Conservation (phyloP, 169 alveolate species). For the Eimeria maxima region DNA sequence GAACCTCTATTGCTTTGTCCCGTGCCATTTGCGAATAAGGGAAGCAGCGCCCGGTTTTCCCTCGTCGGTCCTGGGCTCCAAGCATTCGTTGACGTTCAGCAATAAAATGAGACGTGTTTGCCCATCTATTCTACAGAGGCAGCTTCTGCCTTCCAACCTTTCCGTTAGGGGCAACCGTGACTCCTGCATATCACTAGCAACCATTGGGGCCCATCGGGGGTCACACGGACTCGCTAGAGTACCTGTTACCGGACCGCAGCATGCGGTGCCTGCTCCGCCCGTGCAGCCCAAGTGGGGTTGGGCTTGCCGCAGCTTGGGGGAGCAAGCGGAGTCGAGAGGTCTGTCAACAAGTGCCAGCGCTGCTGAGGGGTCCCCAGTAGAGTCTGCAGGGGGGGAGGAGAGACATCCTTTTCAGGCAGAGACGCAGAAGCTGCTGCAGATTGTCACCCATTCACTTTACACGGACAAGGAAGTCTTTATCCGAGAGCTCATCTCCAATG, state of each 20-base stretch:
- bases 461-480: slow-evolving; percentile 99
- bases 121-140: slow-evolving; percentile 30
- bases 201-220: background rate
- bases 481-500: slow-evolving; percentile 99
- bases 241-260: background rate
- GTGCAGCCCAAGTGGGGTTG: background rate
- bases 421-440: slow-evolving; percentile 97
- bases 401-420: slow-evolving; percentile 95
- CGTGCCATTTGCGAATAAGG: background rate
- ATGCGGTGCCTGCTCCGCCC: background rate
- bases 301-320: background rate
- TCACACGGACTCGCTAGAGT: background rate
- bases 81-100: background rate
- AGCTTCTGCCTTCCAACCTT: background rate
- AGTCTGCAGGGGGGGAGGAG: slow-evolving; percentile 20
- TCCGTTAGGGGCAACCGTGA: background rate
- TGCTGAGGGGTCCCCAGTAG: background rate
- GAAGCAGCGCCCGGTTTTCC: background rate
- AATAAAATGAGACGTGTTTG: slow-evolving; percentile 1
- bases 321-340: background rate
- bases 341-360: slow-evolving; percentile 7
- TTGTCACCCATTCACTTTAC: slow-evolving; percentile 97
- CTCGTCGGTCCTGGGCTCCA: background rate
- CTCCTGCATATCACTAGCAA: background rate
- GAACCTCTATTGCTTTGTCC: background rate